phyloP scores from a whole-genome alignment of 805 yeast genomes.

The Pichia cephalocereana region DNA sequence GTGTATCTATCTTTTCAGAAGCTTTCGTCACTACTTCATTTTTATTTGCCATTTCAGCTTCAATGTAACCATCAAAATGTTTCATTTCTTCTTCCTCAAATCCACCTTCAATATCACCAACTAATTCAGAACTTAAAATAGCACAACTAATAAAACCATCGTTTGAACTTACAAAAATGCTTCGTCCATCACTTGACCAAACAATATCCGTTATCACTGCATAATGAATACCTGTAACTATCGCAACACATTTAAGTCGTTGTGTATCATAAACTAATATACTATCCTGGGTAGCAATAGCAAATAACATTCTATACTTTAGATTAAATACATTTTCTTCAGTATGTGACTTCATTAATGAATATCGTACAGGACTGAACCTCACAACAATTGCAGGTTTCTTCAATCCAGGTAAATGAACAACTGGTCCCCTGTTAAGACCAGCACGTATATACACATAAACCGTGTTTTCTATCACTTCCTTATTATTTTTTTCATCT shows the following conservation, averaged over 20 bases:
- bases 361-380: conserved; percentile 63
- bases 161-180: conserved; percentile 68
- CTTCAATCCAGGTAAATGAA: conserved; percentile 67
- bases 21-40: background rate
- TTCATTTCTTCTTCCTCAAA: conserved; percentile 14
- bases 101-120: conserved; percentile 40
- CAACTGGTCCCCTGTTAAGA: conserved; percentile 59
- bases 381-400: conserved; percentile 79
- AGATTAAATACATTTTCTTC: conserved; percentile 35
- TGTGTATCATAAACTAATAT: conserved; percentile 79
- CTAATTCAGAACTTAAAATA: conserved; percentile 38
- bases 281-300: conserved; percentile 87
- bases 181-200: conserved; percentile 74
- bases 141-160: conserved; percentile 87
- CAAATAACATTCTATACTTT: conserved; percentile 78
- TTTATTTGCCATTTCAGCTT: too few species aligned
- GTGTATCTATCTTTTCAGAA: background rate
- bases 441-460: conserved; percentile 71
- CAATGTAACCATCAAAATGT: background rate
- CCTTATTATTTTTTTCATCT: conserved; percentile 1
- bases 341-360: conserved; percentile 15
- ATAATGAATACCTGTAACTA: conserved; percentile 74
- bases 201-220: conserved; percentile 79
- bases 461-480: conserved; percentile 49
- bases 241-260: conserved; percentile 55